These are phyloP conservation scores for Draba incana DNA, from an alignment of 345 rosid species.

Conservation along the genomic window DNA sequence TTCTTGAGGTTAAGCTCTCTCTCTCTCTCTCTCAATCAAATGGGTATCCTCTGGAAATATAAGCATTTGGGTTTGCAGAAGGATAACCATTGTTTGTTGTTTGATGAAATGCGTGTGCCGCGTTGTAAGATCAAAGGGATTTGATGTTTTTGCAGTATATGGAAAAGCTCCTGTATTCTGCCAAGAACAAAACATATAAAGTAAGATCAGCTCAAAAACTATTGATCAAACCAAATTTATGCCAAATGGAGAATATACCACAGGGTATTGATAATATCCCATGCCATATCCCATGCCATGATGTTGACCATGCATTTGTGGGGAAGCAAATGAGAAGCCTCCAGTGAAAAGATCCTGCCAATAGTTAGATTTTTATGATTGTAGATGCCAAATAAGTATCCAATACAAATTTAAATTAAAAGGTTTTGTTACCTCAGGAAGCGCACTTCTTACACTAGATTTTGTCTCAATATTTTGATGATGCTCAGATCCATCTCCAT, in stretches of 20 bases:
- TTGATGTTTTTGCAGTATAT: constrained; percentile 49
- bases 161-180: constrained; percentile 53
- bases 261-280: constrained; percentile 57
- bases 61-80: constrained; percentile 41
- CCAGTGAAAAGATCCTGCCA: constrained; percentile 73
- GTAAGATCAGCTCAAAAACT: constrained; percentile 14
- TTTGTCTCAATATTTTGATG: constrained; percentile 41
- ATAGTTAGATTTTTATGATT: constrained; percentile 27
- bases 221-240: background rate
- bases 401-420: constrained; percentile 5
- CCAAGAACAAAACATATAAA: constrained; percentile 1
- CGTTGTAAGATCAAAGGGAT: constrained; percentile 67
- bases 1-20: constrained; percentile 10
- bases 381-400: constrained; percentile 13
- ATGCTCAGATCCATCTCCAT: constrained; percentile 43
- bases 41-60: constrained; percentile 61
- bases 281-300: constrained; percentile 53
- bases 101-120: constrained; percentile 36
- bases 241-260: constrained; percentile 46
- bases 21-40: constrained; percentile 51
- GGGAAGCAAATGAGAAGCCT: constrained; percentile 48
- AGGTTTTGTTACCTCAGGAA: constrained; percentile 60
- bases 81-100: constrained; percentile 42
- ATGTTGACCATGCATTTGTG: constrained; percentile 47
- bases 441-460: constrained; percentile 57